Percentiles rank a stretch among this genome's conserved stretches.
Conservation (phyloP, 306 rosid genomes). For the Macrotyloma uniflorum region DNA sequence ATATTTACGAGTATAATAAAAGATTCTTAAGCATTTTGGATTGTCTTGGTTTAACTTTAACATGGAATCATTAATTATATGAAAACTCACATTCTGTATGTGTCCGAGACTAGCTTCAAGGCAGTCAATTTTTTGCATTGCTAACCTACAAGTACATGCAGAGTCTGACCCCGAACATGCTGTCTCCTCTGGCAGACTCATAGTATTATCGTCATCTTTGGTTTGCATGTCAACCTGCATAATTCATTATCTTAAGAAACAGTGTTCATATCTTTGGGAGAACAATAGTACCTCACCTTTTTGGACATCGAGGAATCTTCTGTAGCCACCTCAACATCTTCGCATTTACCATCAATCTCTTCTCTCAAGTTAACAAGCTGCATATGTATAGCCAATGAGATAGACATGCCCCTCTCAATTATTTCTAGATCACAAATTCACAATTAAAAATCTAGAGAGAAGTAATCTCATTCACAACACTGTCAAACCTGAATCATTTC, state of each 20-base stretch:
- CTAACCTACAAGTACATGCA: slow-evolving; percentile 31
- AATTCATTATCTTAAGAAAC: slow-evolving; percentile 2
- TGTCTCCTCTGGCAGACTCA: slow-evolving; percentile 19
- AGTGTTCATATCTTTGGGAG: neutral
- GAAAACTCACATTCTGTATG: slow-evolving; percentile 59
- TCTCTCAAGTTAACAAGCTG: slow-evolving; percentile 59
- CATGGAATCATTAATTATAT: neutral
- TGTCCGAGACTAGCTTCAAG: slow-evolving; percentile 68
- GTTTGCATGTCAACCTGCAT: slow-evolving; percentile 41
- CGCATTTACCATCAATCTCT: slow-evolving; percentile 31
- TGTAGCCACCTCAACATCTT: slow-evolving; percentile 24
- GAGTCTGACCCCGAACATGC: slow-evolving; percentile 11
- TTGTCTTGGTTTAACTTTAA: neutral
- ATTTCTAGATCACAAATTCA: neutral
- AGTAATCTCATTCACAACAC: neutral
- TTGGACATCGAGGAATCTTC: slow-evolving; percentile 28
- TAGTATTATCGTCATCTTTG: slow-evolving; percentile 13
- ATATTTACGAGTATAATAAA: slow-evolving; percentile 19
- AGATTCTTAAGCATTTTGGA: neutral
- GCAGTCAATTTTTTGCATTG: slow-evolving; percentile 52
- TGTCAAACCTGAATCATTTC: slow-evolving; percentile 71
- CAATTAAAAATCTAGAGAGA: neutral
- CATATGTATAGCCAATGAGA: slow-evolving; percentile 17
- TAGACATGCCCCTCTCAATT: neutral
- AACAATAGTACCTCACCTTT: slow-evolving; percentile 43